A percentile compares a stretch with the other conserved stretches of the same genome.
phyloP scores from a whole-genome alignment of 768 basidiomycete species.

The Suillus discolor region DNA sequence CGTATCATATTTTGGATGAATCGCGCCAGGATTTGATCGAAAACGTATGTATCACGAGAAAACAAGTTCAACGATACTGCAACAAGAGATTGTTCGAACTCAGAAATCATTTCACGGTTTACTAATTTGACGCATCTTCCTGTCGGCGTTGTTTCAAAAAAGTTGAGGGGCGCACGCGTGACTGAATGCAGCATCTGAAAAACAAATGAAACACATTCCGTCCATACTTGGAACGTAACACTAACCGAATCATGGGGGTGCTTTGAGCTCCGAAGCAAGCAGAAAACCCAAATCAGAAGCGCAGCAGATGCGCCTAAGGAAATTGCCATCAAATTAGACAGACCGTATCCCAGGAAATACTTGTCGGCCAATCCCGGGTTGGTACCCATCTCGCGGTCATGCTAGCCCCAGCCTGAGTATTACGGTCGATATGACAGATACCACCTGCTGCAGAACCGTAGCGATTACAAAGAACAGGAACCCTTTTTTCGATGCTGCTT shows the following conservation, averaged over 20 bases:
- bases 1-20: constrained; percentile 73
- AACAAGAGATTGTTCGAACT: background rate
- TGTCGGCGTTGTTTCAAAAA: constrained; percentile 88
- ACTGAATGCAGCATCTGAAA: constrained; percentile 76
- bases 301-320: constrained; percentile 56
- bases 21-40: constrained; percentile 81
- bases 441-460: constrained; percentile 56
- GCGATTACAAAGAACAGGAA: constrained; percentile 66
- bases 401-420: constrained; percentile 85
- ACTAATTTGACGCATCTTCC: constrained; percentile 56
- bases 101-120: background rate
- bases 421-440: constrained; percentile 60
- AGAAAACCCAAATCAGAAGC: constrained; percentile 75
- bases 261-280: constrained; percentile 72
- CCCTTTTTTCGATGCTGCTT: constrained; percentile 75
- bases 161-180: constrained; percentile 80
- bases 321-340: constrained; percentile 62
- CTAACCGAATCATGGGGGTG: constrained; percentile 76
- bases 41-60: constrained; percentile 83
- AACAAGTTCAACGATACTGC: constrained; percentile 85
- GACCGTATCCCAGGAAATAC: constrained; percentile 67
- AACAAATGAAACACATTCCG: constrained; percentile 9
- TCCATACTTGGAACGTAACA: constrained; percentile 12
- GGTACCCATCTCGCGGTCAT: constrained; percentile 60
- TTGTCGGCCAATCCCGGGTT: constrained; percentile 57